Conservation (phyloP, 1,284 basidiomycete genomes). For the Microbotryomycetes sp. region DNA sequence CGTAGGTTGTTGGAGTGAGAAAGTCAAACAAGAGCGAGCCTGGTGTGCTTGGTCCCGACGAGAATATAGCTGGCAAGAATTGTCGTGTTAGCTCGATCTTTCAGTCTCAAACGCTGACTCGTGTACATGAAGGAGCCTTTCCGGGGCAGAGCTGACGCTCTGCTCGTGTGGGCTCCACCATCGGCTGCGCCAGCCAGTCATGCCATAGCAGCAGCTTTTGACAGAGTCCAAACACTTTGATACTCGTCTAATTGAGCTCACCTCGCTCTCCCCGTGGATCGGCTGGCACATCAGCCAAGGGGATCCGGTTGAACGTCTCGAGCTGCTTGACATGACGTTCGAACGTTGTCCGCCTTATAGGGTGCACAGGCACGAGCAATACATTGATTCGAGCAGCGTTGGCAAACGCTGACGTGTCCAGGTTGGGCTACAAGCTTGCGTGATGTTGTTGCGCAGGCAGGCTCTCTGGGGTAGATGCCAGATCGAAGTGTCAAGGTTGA, state of each 20-base stretch:
- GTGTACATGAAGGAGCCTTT: neutral
- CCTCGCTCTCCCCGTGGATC: conserved; percentile 70
- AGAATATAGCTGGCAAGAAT: conserved; percentile 58
- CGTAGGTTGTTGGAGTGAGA: conserved; percentile 59
- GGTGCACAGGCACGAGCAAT: conserved; percentile 68
- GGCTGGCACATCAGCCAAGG: conserved; percentile 68
- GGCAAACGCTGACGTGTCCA: conserved; percentile 54
- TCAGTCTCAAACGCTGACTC: neutral
- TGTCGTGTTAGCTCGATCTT: neutral
- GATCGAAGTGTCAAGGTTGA: no score
- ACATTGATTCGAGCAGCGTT: conserved; percentile 70
- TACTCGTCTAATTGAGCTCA: conserved; percentile 38
- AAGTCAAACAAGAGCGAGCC: conserved; percentile 68
- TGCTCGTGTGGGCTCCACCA: neutral
- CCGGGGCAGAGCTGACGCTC: neutral
- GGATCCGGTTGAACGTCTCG: conserved; percentile 60
- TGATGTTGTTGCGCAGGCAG: no score
- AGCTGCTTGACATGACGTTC: conserved; percentile 65
- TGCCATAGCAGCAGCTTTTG: neutral
- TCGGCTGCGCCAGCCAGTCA: neutral
- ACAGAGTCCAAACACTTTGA: neutral
- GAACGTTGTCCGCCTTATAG: conserved; percentile 57
- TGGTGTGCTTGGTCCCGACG: conserved; percentile 66
- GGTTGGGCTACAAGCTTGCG: no score
- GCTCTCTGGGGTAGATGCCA: no score